These are phyloP conservation scores for Pestalotiopsis sp. DNA, from an alignment of 2,329 filamentous ascomycete species.

Conservation along the genomic window DNA sequence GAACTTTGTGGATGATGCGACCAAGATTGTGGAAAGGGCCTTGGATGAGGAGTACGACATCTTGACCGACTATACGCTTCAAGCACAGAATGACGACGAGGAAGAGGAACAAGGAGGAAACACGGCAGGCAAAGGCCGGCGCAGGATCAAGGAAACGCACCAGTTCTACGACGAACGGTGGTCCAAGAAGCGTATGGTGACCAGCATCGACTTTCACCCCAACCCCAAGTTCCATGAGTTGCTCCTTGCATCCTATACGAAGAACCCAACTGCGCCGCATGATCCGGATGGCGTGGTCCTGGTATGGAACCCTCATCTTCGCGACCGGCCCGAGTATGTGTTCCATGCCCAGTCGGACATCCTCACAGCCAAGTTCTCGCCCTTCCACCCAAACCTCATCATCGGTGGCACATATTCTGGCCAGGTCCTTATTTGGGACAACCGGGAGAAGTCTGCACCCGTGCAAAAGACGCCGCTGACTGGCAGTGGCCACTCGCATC, in stretches of 20 bases:
- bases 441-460: conserved; percentile 82
- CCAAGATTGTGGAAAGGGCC: conserved; percentile 94
- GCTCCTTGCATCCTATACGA: conserved; percentile 92
- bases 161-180: conserved; percentile 95
- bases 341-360: conserved; percentile 97
- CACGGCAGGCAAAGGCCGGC: conserved; percentile 69
- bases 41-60: conserved; percentile 97
- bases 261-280: conserved; percentile 92
- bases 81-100: conserved; percentile 74
- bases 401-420: conserved; percentile 96
- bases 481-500: conserved; percentile 92
- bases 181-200: conserved; percentile 98
- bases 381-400: conserved; percentile 95
- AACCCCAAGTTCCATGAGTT: conserved; percentile 96
- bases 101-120: conserved; percentile 80
- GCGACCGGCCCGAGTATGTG: conserved; percentile 91
- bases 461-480: conserved; percentile 96
- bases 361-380: conserved; percentile 95
- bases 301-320: conserved; percentile 96
- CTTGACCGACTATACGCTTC: conserved; percentile 88
- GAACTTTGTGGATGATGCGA: conserved; percentile 92
- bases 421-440: conserved; percentile 97
- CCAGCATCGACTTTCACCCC: conserved; percentile 90
- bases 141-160: conserved; percentile 81
- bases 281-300: conserved; percentile 93